phyloP scores from a whole-genome alignment of 2,329 filamentous ascomycete genomes.

The Sporothrix dimorphospora region DNA sequence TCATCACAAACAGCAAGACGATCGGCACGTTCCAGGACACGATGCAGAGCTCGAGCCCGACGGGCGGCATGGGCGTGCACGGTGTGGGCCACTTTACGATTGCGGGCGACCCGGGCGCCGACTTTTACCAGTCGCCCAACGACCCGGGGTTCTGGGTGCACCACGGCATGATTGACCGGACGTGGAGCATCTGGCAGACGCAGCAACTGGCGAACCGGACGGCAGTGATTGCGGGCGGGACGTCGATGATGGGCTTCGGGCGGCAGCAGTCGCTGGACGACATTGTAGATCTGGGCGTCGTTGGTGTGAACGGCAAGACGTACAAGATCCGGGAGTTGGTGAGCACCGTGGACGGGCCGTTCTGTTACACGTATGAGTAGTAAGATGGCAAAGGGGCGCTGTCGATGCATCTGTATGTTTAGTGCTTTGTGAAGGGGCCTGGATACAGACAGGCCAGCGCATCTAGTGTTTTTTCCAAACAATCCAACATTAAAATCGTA shows the following conservation, averaged over 20 bases:
- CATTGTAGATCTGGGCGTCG: slow-evolving; percentile 35
- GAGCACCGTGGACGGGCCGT: slow-evolving; percentile 38
- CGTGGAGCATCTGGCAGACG: slow-evolving; percentile 41
- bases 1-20: slow-evolving; percentile 44
- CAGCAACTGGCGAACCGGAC: slow-evolving; percentile 38
- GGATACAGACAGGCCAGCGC: too few species aligned
- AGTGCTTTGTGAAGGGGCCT: too few species aligned
- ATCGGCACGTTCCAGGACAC: slow-evolving; percentile 50
- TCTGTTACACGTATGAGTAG: slow-evolving; percentile 40
- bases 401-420: background rate
- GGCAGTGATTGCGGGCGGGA: slow-evolving; percentile 38
- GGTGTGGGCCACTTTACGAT: slow-evolving; percentile 41
- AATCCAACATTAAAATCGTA: too few species aligned
- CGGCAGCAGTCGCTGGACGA: slow-evolving; percentile 37
- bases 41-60: slow-evolving; percentile 46
- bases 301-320: slow-evolving; percentile 28
- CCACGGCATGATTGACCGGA: slow-evolving; percentile 40
- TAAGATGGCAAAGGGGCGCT: background rate
- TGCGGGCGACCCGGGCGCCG: slow-evolving; percentile 47
- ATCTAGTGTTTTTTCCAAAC: too few species aligned
- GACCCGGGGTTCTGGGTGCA: slow-evolving; percentile 41
- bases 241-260: slow-evolving; percentile 38
- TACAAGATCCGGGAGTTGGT: slow-evolving; percentile 38
- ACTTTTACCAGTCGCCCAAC: slow-evolving; percentile 37
- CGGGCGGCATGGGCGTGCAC: slow-evolving; percentile 40